Percentiles rank a stretch among this genome's conserved stretches.
Evolutionary conservation across 345 rosid genomes (phyloP).

Genomic region (Hibiscus syriacus): DNA sequence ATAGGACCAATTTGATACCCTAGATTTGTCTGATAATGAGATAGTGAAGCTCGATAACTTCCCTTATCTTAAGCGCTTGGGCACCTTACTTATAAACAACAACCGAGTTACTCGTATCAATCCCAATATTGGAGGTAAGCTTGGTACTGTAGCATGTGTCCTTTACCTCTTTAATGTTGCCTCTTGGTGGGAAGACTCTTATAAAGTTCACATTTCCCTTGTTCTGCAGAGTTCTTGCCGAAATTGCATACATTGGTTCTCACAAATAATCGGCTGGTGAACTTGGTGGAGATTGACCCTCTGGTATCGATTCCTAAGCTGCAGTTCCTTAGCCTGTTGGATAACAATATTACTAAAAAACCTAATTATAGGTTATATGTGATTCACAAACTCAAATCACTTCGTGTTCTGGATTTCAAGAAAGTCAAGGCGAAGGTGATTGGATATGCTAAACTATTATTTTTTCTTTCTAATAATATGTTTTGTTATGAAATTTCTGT

Average conservation of each 20-base stretch:
- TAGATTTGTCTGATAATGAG: slow-evolving; percentile 97
- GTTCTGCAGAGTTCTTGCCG: slow-evolving; percentile 68
- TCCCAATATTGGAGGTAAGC: slow-evolving; percentile 79
- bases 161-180: background rate
- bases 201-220: slow-evolving; percentile 7
- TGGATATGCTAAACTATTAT: background rate
- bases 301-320: slow-evolving; percentile 78
- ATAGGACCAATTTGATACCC: slow-evolving; percentile 98
- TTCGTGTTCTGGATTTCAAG: slow-evolving; percentile 86
- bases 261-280: slow-evolving; percentile 95
- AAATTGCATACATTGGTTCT: slow-evolving; percentile 85
- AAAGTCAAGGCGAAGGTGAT: slow-evolving; percentile 91
- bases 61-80: slow-evolving; percentile 80
- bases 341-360: slow-evolving; percentile 83
- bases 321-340: slow-evolving; percentile 85
- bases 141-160: background rate
- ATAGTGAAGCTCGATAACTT: slow-evolving; percentile 96
- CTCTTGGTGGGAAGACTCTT: background rate
- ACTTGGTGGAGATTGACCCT: slow-evolving; percentile 96
- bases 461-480: background rate
- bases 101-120: slow-evolving; percentile 90
- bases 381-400: slow-evolving; percentile 78
- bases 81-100: slow-evolving; percentile 82
- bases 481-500: background rate
- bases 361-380: slow-evolving; percentile 91